phyloP scores from a whole-genome alignment of 768 basidiomycete species.

The Psilocybe sp. region DNA sequence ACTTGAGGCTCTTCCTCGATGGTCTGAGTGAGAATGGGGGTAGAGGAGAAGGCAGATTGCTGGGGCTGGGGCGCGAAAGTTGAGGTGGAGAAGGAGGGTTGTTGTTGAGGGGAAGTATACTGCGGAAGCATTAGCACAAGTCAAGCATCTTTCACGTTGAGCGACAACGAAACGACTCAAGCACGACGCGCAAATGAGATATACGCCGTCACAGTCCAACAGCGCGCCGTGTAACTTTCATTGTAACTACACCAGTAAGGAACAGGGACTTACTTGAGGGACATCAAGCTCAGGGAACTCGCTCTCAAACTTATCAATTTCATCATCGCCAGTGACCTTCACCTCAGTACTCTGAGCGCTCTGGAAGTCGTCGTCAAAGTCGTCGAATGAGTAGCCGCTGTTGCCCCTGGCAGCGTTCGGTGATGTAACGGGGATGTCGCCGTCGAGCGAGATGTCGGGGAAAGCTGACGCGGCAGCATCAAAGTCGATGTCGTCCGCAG shows the following conservation, averaged over 20 bases:
- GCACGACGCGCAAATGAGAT: background rate
- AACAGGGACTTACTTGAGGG: conserved; percentile 27
- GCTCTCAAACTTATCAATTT: conserved; percentile 81
- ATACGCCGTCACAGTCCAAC: background rate
- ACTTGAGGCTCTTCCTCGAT: conserved; percentile 84
- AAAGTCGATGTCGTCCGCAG: conserved; percentile 67
- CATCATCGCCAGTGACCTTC: conserved; percentile 82
- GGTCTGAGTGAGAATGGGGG: conserved; percentile 68
- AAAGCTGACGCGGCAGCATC: conserved; percentile 81
- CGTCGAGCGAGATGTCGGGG: conserved; percentile 81
- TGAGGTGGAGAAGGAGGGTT: conserved; percentile 35
- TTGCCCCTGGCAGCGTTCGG: conserved; percentile 27
- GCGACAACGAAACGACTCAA: no score
- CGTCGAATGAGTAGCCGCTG: conserved; percentile 62
- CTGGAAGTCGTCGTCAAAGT: conserved; percentile 51
- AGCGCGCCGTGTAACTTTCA: background rate
- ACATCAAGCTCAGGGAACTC: conserved; percentile 81
- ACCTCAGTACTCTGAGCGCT: conserved; percentile 45
- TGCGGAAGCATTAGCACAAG: conserved; percentile 21
- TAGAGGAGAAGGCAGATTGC: conserved; percentile 64
- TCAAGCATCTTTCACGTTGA: background rate
- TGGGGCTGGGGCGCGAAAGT: conserved; percentile 80
- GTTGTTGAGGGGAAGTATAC: conserved; percentile 31
- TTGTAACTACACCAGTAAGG: background rate
- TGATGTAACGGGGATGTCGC: conserved; percentile 39